phyloP scores from a whole-genome alignment of 345 rosid species.

The Salix caprea region DNA sequence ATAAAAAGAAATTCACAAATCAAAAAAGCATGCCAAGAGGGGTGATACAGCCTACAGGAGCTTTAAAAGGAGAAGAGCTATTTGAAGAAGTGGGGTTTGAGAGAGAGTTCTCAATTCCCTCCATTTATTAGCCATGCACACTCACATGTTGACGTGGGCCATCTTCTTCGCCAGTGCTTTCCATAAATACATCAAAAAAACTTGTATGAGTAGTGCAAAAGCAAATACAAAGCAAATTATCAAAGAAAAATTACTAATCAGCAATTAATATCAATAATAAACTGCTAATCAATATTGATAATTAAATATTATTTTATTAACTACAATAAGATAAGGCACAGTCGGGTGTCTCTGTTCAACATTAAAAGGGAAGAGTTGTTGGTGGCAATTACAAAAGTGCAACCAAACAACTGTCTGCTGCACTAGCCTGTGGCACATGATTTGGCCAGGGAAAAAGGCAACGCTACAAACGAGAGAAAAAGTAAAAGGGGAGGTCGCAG shows the following conservation, averaged over 20 bases:
- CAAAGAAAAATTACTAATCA: neutral
- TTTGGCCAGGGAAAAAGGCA: constrained; percentile 43
- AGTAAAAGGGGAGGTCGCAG: constrained; percentile 33
- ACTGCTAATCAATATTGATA: too few species aligned
- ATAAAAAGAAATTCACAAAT: neutral
- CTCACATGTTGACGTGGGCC: neutral
- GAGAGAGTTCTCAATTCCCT: neutral
- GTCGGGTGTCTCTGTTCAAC: neutral
- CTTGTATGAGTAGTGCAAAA: neutral
- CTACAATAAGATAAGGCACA: neutral
- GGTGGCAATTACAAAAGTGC: constrained; percentile 26
- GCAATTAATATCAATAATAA: too few species aligned
- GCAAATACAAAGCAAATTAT: neutral
- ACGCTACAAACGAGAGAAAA: constrained; percentile 27
- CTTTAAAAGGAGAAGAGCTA: constrained; percentile 8
- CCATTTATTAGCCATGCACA: neutral
- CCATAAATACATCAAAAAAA: neutral
- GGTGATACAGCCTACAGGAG: constrained; percentile 1
- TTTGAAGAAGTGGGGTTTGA: constrained; percentile 17
- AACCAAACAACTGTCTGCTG: constrained; percentile 26
- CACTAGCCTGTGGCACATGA: constrained; percentile 50
- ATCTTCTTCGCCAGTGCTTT: neutral
- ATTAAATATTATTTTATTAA: too few species aligned
- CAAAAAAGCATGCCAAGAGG: neutral
- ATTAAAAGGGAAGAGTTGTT: neutral